Base-by-base conservation (phyloP, 1,139 yeast species). In the Protomyces lactucae-debilis region DNA sequence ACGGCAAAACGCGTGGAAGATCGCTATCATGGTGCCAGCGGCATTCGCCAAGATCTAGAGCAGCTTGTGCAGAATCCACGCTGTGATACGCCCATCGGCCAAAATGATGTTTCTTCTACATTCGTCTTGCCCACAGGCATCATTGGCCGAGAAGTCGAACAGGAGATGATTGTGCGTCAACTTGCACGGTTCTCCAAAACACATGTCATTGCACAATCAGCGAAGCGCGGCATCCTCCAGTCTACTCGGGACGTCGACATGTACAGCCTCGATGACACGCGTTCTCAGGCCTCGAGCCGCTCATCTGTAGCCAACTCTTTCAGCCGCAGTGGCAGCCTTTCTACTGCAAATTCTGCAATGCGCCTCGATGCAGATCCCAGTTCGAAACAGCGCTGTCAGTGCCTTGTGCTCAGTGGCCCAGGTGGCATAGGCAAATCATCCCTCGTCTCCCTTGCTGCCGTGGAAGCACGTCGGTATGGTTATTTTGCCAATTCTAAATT, bases 341-440 rank as follows among this genome's bases (percentile, higher is more conserved):
- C 48, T 18, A 43, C 48, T 16, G 48, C 25, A n/a, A 21, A 12
- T 5, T 43, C 48, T 10, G 12, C 48, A n/a, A 9, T 43, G 48
- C 48, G 48, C 14, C 39, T 43, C n/a, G 32, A 39, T 9, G 52
- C 35, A n/a, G 60, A 56, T 3, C 35, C 54, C 12, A 28, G 23
- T 21, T n/a, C 23, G 12, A 43, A 43, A 18, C 48, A 21, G 4
- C 51, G 51, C 25, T 60, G 60, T 12, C 45, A 60, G 8, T 57
- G 66, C 18, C 48, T 68, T 28, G 45, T 64, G n/a, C 45, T 68
- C 12, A 61, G 63, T 5, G 70, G 70, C 3, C 54, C 40, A 25
- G 53, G 68, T 16, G 70, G 70, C 18, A 55, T 65, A 32, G 70
- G 70, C 25, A 68, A 68, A 46, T 28, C 68, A 1, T 40, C 54